Evolutionary conservation across 352 stramenopile genomes (phyloP), one percentile per base, ranked within the genome.

Genomic region (Globisporangium apiculatum): DNA sequence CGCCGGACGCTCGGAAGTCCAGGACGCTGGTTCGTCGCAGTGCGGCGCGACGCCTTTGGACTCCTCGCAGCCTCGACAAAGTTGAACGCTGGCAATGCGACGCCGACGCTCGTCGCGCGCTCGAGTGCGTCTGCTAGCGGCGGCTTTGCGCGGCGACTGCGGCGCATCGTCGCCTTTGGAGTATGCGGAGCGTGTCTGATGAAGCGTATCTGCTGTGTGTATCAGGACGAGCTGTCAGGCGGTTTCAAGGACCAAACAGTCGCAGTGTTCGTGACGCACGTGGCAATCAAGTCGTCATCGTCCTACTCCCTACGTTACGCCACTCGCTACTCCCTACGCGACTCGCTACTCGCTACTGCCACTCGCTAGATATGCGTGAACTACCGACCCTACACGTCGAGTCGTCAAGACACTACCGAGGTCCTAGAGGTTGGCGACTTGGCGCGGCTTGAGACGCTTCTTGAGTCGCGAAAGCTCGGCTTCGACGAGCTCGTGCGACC

Each of bases 401-500:
- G 24, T 31, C 24, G 24, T 31, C 24, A 31, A 15, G 7, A 47
- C 3, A 8, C 55, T 81, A 85, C 42, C 24, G 1, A 15, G 7
- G 36, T 1, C 5, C 55, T 81, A 85, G 38, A 85, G 18, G 45
- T 80, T 77, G 37, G 76, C 75, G 7, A 73, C 72, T 53, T 86
- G 76, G 0, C 75, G 73, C 37, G 72, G 76, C 56, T 89, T 89
- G 43, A 89, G 71, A 0, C 75, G 76, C 58, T 78, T 84, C 63
- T 91, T 91, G 49, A 91, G 74, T 45, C 83, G 81, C 12, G 66
- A 64, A 14, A 91, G 54, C 58, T 91, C 81, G 10, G 75, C 65
- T 48, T 86, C 72, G 68, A 87, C 74, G 8, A 91, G 65, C 51
- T 91, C 81, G 51, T 91, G 76, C 2, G 81, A 88, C 81, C 81